Evolutionary conservation across 768 basidiomycete genomes (phyloP).

Genomic region (Panellus pusillus): DNA sequence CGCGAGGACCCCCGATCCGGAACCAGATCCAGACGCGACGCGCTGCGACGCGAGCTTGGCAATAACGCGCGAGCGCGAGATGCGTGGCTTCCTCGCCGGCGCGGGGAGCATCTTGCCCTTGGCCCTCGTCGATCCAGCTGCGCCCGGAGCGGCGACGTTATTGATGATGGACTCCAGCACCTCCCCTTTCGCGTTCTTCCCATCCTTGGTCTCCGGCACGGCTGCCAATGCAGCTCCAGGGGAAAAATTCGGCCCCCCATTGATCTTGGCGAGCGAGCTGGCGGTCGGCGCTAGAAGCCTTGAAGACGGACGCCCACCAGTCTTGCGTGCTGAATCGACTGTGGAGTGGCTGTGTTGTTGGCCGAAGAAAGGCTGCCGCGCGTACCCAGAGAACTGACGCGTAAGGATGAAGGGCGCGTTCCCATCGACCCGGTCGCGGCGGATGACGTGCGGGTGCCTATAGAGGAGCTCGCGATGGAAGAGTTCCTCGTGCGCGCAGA

Average conservation of each 20-base stretch:
- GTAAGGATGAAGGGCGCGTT: slow-evolving; percentile 31
- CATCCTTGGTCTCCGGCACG: slow-evolving; percentile 16
- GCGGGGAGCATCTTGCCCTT: slow-evolving; percentile 52
- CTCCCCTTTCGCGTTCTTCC: neutral
- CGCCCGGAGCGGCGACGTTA: slow-evolving; percentile 20
- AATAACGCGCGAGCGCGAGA: slow-evolving; percentile 81
- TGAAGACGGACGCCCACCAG: slow-evolving; percentile 33
- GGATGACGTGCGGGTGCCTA: slow-evolving; percentile 38
- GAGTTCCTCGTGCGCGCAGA: slow-evolving; percentile 20
- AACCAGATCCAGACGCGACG: slow-evolving; percentile 37
- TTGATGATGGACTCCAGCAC: slow-evolving; percentile 39
- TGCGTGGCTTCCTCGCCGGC: slow-evolving; percentile 62
- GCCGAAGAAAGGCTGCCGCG: slow-evolving; percentile 19
- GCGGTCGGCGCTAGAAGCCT: slow-evolving; percentile 69
- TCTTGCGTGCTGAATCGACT: slow-evolving; percentile 14
- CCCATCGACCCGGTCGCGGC: slow-evolving; percentile 28
- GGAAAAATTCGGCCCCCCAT: slow-evolving; percentile 18
- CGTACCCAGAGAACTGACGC: slow-evolving; percentile 32
- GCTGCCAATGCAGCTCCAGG: slow-evolving; percentile 1
- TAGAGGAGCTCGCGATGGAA: slow-evolving; percentile 37
- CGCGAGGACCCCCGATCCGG: slow-evolving; percentile 15
- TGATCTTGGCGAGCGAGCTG: slow-evolving; percentile 68
- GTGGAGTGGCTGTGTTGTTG: slow-evolving; percentile 10
- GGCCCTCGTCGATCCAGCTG: slow-evolving; percentile 23
- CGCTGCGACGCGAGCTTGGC: slow-evolving; percentile 75